Evolutionary conservation across 176 grass and related monocot species (phyloP).

Genomic region (Puya raimondii): DNA sequence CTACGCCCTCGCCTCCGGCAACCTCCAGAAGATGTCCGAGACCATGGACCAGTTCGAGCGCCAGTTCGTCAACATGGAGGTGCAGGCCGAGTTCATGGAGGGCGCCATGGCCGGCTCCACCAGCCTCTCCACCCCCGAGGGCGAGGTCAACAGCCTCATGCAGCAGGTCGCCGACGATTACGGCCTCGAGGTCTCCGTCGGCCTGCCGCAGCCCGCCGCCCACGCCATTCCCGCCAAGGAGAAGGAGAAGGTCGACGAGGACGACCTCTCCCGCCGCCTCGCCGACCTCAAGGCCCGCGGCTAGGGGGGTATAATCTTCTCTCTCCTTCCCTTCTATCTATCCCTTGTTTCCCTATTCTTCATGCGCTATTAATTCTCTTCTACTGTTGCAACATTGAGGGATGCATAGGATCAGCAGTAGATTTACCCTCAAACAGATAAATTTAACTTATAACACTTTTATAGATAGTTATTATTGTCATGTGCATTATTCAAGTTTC

Average conservation of each 20-base stretch:
- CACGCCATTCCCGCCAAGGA: conserved; percentile 81
- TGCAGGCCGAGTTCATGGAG: conserved; percentile 99
- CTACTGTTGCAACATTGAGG: too few relatives aligned
- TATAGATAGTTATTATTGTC: neutral
- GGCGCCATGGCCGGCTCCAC: conserved; percentile 81
- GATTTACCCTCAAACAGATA: neutral
- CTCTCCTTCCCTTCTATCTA: neutral
- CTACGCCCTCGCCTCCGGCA: conserved; percentile 58
- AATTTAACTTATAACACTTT: neutral
- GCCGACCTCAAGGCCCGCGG: conserved; percentile 76
- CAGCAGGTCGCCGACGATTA: conserved; percentile 95
- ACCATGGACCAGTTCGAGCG: conserved; percentile 88
- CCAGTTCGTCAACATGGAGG: conserved; percentile 98
- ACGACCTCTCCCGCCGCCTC: conserved; percentile 75
- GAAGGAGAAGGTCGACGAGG: conserved; percentile 90
- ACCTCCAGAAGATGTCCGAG: conserved; percentile 99
- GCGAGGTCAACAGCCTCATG: conserved; percentile 98
- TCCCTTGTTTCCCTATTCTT: neutral
- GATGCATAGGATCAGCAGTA: too few relatives aligned
- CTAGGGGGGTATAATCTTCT: conserved; percentile 19
- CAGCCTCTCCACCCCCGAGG: conserved; percentile 82
- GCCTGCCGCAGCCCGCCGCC: conserved; percentile 57
- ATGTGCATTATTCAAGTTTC: neutral
- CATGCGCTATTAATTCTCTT: neutral
- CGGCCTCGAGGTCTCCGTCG: conserved; percentile 84